Percentiles rank a stretch among this genome's conserved stretches.
Evolutionary conservation across 2,329 filamentous ascomycete species (phyloP).

Genomic region (Exophiala aquamarina): DNA sequence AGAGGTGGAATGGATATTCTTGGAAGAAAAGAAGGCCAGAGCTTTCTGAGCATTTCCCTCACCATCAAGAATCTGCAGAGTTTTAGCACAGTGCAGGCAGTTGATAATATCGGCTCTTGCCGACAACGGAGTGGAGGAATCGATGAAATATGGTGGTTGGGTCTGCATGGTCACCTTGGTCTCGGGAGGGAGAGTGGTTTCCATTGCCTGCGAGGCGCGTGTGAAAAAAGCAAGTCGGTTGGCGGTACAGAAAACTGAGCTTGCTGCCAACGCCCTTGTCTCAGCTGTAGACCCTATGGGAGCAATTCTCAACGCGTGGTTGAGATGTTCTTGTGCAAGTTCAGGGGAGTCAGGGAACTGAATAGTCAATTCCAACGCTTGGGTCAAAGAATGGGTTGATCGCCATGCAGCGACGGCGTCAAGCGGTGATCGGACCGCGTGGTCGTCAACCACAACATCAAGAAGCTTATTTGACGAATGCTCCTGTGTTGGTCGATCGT

Average conservation of each 20-base stretch:
- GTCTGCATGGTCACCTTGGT: conserved; percentile 5
- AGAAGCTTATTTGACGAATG: conserved; percentile 67
- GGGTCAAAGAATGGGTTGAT: conserved; percentile 72
- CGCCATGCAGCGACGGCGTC: conserved; percentile 92
- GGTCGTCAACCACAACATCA: conserved; percentile 81
- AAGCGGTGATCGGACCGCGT: conserved; percentile 78
- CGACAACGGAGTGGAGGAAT: conserved; percentile 53
- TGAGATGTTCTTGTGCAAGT: conserved; percentile 57
- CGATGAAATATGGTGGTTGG: conserved; percentile 46
- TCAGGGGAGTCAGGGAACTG: conserved; percentile 40
- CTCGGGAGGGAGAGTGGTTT: conserved; percentile 50
- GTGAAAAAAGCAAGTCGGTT: conserved; percentile 34
- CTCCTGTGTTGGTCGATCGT: conserved; percentile 74
- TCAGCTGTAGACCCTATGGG: conserved; percentile 75
- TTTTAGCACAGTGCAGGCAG: conserved; percentile 60
- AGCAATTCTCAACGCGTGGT: conserved; percentile 69
- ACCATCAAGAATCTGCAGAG: conserved; percentile 51
- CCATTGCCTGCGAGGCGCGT: conserved; percentile 49
- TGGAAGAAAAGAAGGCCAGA: conserved; percentile 36
- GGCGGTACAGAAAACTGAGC: conserved; percentile 57
- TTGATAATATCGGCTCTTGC: conserved; percentile 55
- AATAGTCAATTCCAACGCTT: conserved; percentile 66
- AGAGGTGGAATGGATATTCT: conserved; percentile 31
- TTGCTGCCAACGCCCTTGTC: conserved; percentile 58
- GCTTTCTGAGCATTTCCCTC: conserved; percentile 31